These are phyloP conservation scores for Yamadazyma mexicana DNA, from an alignment of 1,139 yeast genomes.

Conservation along the genomic window DNA sequence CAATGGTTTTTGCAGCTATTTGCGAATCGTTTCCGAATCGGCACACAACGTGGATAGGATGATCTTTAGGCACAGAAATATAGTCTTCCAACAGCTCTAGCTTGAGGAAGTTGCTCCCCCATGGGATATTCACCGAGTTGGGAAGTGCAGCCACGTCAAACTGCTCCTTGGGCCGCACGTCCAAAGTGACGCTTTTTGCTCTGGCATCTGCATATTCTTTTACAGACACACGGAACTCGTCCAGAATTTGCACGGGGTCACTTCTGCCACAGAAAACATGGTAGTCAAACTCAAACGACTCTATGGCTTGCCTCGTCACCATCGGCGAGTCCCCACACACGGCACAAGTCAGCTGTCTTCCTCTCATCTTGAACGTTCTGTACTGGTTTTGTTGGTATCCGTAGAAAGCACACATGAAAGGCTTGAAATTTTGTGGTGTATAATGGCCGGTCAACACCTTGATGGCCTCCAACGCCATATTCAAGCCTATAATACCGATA, in stretches of 20 bases:
- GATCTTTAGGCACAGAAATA: constrained; percentile 25
- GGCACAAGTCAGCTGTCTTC: constrained; percentile 56
- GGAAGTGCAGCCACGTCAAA: constrained; percentile 65
- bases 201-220: constrained; percentile 32
- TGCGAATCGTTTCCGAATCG: constrained; percentile 93
- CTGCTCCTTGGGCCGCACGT: constrained; percentile 82
- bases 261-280: constrained; percentile 69
- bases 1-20: constrained; percentile 60
- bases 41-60: constrained; percentile 57
- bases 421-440: constrained; percentile 52
- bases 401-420: constrained; percentile 68
- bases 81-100: constrained; percentile 23
- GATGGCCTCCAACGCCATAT: constrained; percentile 87
- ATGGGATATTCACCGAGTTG: constrained; percentile 62
- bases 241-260: constrained; percentile 43
- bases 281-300: constrained; percentile 56
- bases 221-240: constrained; percentile 48
- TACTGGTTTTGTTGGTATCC: constrained; percentile 75
- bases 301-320: constrained; percentile 49
- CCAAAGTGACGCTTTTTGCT: constrained; percentile 46
- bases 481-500: constrained; percentile 84
- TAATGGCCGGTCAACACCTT: constrained; percentile 68
- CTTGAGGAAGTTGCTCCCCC: constrained; percentile 47
- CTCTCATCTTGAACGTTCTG: constrained; percentile 79
- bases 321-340: constrained; percentile 60